A percentile compares a stretch with the other conserved stretches of the same genome.
These are phyloP conservation scores for Tuber magnatum DNA, from an alignment of 495 filamentous ascomycete species.

Conservation along the genomic window DNA sequence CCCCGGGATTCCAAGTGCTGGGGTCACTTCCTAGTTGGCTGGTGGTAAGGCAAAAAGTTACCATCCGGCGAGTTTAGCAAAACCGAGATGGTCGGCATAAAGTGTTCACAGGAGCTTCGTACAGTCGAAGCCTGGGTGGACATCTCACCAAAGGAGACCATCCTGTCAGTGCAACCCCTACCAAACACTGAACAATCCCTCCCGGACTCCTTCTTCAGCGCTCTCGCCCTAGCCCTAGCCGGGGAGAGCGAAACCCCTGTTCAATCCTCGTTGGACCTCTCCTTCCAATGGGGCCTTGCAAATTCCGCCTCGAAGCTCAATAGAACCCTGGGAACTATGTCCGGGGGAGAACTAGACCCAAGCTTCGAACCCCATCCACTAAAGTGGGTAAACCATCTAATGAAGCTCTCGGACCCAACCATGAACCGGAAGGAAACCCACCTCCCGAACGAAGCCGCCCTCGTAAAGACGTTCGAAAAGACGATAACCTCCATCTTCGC, in stretches of 20 bases:
- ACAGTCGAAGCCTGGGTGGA: not conserved
- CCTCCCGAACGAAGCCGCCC: not conserved
- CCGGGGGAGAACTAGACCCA: not conserved
- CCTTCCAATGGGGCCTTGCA: not conserved
- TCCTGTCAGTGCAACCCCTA: not conserved
- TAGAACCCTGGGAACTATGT: not conserved
- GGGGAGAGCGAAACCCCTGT: not conserved
- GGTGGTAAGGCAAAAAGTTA: not conserved
- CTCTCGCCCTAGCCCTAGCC: not conserved
- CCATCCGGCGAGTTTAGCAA: not conserved
- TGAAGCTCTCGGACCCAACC: not conserved
- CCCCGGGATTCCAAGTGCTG: not conserved
- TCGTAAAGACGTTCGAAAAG: not conserved
- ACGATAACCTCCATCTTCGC: constrained; percentile 9
- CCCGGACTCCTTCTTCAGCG: not conserved
- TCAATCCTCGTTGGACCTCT: not conserved
- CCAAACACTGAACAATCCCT: not conserved
- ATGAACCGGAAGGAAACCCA: constrained; percentile 1
- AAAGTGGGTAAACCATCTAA: constrained; percentile 5
- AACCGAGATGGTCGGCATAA: not conserved
- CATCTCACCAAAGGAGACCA: not conserved
- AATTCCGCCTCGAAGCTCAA: not conserved
- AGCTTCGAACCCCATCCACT: not conserved
- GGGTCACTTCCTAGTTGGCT: not conserved
- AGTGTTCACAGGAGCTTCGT: not conserved